Base-by-base conservation (phyloP, 139 green algal genomes). In the Picochlorum sp. region DNA sequence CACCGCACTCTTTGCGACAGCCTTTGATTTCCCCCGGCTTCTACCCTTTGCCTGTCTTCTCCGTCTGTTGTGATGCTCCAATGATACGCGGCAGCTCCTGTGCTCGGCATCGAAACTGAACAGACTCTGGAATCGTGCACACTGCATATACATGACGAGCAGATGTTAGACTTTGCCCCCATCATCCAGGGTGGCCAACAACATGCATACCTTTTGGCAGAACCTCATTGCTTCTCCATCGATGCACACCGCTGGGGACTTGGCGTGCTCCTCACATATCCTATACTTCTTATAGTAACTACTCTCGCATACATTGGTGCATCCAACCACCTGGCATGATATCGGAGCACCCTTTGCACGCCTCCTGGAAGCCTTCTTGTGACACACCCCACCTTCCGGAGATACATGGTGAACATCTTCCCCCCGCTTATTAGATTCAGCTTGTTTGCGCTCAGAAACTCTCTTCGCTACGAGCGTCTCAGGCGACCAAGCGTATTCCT, bases 111-210 rank as follows among this genome's bases (percentile, higher is more conserved):
- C 88, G 68, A 95, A 96, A 30, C 86, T 80, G 0, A 59, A 60
- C 9, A 96, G 75, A 44, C 85, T 74, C 49, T 96, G 88, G 66
- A 96, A 95, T 62, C 85, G 81, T 14, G 84, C 85, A 61, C 86
- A 94, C 81, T 41, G 34, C 34, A 11, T 41, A 41, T 41, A 41
- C 34, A 41, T 41, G 34, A 41, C 34, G 34, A 13, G 8, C 34
- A 41, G 7, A 41, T 41, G 8, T 41, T 41, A 41, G 34, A 41
- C 34, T 41, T 41, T 41, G 34, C 34, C 34, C 34, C 8, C 34
- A 41, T 11, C 34, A 41, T 93, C 84, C 76, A 90, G 82, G 3
- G 18, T 23, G 31, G 2, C 18, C 13, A n/a, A 62, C n/a, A 23
- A 23, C 16, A n/a, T 55, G 18, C 56, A 49, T 47, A 62, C 56